These are phyloP conservation scores for Beauveria sp. DNA, from an alignment of 2,329 filamentous ascomycete genomes.

Conservation along the genomic window DNA sequence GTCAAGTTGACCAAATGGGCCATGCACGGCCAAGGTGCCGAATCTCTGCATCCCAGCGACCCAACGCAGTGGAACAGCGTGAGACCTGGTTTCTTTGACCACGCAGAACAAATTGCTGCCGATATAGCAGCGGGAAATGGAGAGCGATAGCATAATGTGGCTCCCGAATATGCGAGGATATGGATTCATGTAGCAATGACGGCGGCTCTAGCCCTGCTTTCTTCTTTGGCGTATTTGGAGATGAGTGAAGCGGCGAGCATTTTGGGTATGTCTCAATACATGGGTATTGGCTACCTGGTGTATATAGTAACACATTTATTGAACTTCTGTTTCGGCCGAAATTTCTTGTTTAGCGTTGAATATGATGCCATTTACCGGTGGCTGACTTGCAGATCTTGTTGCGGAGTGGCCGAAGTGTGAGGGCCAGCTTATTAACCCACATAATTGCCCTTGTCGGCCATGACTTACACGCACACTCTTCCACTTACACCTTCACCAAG, in stretches of 20 bases:
- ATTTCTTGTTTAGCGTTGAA: background rate
- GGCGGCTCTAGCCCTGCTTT: background rate
- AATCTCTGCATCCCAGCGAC: slow-evolving; percentile 15
- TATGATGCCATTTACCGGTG: background rate
- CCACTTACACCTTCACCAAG: slow-evolving; percentile 5
- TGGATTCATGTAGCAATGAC: background rate
- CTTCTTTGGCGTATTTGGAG: background rate
- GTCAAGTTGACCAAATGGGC: slow-evolving; percentile 21
- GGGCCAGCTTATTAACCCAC: slow-evolving; percentile 1
- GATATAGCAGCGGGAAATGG: slow-evolving; percentile 16
- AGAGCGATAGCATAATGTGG: background rate
- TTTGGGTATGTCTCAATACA: background rate
- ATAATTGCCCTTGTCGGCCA: background rate
- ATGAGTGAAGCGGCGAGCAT: background rate
- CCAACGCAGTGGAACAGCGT: slow-evolving; percentile 18
- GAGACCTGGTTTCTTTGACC: slow-evolving; percentile 21
- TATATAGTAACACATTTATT: background rate
- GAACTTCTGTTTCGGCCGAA: background rate
- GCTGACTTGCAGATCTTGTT: background rate
- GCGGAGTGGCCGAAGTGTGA: background rate
- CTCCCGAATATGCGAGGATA: background rate
- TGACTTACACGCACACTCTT: slow-evolving; percentile 6
- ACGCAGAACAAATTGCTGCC: slow-evolving; percentile 18
- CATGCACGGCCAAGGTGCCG: slow-evolving; percentile 16
- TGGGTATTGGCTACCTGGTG: background rate